phyloP scores from a whole-genome alignment of 148 eudicot genomes.

The Silene uniflora region DNA sequence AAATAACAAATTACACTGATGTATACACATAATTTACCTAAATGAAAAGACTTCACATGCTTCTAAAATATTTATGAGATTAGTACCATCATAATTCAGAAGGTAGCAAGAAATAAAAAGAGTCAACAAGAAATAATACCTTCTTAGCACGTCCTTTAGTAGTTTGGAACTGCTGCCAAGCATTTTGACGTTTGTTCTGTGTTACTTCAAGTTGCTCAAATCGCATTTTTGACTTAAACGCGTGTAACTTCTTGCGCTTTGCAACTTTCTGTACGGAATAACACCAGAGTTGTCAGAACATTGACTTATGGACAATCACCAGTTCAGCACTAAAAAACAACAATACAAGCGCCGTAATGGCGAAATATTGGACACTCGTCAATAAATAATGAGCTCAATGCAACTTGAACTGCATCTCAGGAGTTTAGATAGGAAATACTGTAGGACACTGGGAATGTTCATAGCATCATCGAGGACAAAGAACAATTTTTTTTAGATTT shows the following conservation, averaged over 20 bases:
- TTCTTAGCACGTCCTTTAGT: slow-evolving; percentile 85
- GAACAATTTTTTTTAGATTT: background rate
- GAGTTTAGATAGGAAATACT: background rate
- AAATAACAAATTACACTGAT: background rate
- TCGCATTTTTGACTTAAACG: slow-evolving; percentile 92
- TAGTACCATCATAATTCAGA: background rate
- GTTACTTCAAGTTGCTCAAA: slow-evolving; percentile 80
- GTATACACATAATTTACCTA: background rate
- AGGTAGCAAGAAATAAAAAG: background rate
- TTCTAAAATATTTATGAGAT: too few species aligned
- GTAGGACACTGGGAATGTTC: background rate
- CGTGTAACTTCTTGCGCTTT: slow-evolving; percentile 89
- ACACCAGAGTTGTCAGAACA: background rate
- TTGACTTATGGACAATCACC: background rate
- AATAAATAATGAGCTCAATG: background rate
- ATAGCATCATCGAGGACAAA: background rate
- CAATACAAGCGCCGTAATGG: background rate
- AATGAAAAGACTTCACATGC: background rate
- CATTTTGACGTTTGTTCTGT: slow-evolving; percentile 94
- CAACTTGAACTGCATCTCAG: background rate
- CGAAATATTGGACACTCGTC: background rate
- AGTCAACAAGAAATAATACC: slow-evolving; percentile 33
- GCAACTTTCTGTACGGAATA: slow-evolving; percentile 64
- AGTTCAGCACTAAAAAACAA: background rate
- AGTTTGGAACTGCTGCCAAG: slow-evolving; percentile 97